These are phyloP conservation scores for Russula foetens DNA, from an alignment of 768 basidiomycete genomes.

Conservation along the genomic window DNA sequence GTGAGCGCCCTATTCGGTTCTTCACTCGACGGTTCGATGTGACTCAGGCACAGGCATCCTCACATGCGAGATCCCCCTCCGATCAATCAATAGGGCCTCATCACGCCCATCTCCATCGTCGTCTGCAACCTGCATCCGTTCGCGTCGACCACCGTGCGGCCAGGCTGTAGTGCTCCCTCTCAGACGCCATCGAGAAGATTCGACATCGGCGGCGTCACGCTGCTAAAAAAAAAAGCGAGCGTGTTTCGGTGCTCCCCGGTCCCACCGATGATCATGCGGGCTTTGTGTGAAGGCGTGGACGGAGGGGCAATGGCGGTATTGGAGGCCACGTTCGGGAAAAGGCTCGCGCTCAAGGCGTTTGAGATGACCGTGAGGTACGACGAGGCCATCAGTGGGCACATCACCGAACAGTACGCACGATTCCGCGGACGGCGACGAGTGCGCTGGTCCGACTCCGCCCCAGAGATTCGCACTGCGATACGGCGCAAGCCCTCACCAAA, in stretches of 20 bases:
- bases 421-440: conserved; percentile 56
- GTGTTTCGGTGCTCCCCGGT: conserved; percentile 84
- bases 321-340: conserved; percentile 61
- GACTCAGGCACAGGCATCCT: conserved; percentile 62
- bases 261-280: conserved; percentile 79
- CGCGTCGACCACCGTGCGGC: conserved; percentile 79
- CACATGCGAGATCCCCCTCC: conserved; percentile 84
- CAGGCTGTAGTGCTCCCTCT: conserved; percentile 83
- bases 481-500: conserved; percentile 98
- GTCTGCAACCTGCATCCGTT: conserved; percentile 99
- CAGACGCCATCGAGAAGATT: conserved; percentile 95
- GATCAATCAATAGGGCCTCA: conserved; percentile 87
- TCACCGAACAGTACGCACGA: conserved; percentile 93
- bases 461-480: conserved; percentile 87
- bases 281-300: conserved; percentile 76
- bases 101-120: conserved; percentile 91
- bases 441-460: conserved; percentile 62
- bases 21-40: background rate
- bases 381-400: conserved; percentile 92
- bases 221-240: conserved; percentile 97
- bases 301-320: conserved; percentile 64
- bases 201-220: conserved; percentile 97
- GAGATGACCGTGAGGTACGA: conserved; percentile 95
- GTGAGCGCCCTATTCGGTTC: conserved; percentile 33
- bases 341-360: conserved; percentile 92